phyloP scores from a whole-genome alignment of 23 red algal species.

The Gracilaria caudata region DNA sequence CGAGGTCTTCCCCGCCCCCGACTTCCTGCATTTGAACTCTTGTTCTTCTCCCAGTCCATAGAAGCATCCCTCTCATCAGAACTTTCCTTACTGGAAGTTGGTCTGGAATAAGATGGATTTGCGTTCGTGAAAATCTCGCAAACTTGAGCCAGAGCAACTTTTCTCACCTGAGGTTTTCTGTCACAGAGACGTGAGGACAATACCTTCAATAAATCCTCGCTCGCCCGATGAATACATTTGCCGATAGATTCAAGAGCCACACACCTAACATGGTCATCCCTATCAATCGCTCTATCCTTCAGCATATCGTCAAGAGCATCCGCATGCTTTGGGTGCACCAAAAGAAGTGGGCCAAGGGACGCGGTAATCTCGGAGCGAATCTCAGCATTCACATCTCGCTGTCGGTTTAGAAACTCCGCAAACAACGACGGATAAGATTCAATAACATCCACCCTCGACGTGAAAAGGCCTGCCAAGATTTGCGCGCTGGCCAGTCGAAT shows the following conservation, averaged over 20 bases:
- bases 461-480: conserved; percentile 44
- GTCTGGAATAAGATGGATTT: neutral
- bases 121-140: conserved; percentile 15
- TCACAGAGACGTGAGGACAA: conserved; percentile 41
- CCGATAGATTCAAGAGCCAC: conserved; percentile 37
- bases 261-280: conserved; percentile 51
- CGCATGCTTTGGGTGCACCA: conserved; percentile 46
- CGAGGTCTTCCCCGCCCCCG: neutral
- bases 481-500: conserved; percentile 45
- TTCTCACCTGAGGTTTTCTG: conserved; percentile 33
- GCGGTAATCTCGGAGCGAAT: conserved; percentile 40
- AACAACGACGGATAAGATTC: conserved; percentile 51
- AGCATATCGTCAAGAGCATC: conserved; percentile 39
- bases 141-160: conserved; percentile 38
- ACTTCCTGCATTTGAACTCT: neutral
- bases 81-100: neutral
- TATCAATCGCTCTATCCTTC: conserved; percentile 50
- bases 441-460: conserved; percentile 42
- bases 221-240: conserved; percentile 38
- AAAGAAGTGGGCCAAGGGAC: conserved; percentile 13
- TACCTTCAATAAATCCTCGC: conserved; percentile 15
- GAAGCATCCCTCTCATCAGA: neutral
- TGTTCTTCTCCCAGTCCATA: neutral
- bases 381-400: conserved; percentile 32
- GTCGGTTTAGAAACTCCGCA: conserved; percentile 57